These are phyloP conservation scores for Taxillus chinensis DNA, from an alignment of 164 flowering plant species.

Conservation along the genomic window DNA sequence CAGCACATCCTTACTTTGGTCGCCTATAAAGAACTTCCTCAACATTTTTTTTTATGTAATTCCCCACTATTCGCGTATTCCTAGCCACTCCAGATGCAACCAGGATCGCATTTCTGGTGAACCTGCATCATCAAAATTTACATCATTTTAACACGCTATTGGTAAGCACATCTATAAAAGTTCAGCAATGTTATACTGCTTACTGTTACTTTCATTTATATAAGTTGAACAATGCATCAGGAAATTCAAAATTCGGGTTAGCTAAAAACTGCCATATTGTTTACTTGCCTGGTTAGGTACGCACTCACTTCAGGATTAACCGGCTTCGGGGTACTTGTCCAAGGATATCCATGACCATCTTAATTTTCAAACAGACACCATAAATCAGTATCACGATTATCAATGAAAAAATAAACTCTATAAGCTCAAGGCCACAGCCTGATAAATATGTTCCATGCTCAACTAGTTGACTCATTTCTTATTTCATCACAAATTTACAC, in stretches of 20 bases:
- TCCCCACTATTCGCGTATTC: slow-evolving; percentile 52
- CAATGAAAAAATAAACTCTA: neutral
- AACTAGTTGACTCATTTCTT: neutral
- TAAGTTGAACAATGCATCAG: no score
- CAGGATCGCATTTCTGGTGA: slow-evolving; percentile 55
- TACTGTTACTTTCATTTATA: no score
- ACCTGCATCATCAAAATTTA: slow-evolving; percentile 32
- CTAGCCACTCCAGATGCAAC: slow-evolving; percentile 67
- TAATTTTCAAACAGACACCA: neutral
- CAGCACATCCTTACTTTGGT: slow-evolving; percentile 35
- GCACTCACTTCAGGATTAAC: neutral
- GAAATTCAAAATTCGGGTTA: neutral
- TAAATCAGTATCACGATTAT: neutral
- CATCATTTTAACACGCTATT: neutral
- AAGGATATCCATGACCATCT: slow-evolving; percentile 2
- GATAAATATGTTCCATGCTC: no score
- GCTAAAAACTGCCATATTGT: neutral
- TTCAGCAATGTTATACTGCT: no score
- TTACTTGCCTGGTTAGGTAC: neutral
- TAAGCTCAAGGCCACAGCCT: no score
- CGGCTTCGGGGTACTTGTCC: neutral
- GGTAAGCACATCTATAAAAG: neutral
- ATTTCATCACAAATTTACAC: neutral
- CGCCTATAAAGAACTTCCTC: slow-evolving; percentile 60
- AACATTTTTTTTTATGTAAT: slow-evolving; percentile 46